Evolutionary conservation across 768 basidiomycete species (phyloP).

Genomic region (Xanthoconium stramineum): DNA sequence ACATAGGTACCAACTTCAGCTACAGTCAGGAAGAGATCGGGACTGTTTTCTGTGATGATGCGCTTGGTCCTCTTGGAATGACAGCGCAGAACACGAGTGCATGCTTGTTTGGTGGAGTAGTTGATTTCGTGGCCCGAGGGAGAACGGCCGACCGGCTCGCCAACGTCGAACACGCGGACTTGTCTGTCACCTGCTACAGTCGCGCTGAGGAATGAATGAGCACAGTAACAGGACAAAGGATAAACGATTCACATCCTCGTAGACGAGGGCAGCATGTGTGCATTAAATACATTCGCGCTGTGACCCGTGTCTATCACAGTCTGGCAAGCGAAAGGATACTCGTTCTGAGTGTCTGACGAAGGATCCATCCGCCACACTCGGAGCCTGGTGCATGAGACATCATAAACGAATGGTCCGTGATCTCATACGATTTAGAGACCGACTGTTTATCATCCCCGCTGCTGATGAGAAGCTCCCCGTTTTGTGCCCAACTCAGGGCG

Average conservation of each 20-base stretch:
- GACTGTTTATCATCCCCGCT: conserved; percentile 75
- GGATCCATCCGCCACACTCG: conserved; percentile 74
- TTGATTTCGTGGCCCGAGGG: conserved; percentile 41
- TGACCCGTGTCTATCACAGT: conserved; percentile 79
- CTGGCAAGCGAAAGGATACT: conserved; percentile 64
- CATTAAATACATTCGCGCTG: conserved; percentile 80
- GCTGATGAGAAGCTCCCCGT: conserved; percentile 62
- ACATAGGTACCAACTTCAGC: conserved; percentile 52
- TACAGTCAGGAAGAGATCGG: conserved; percentile 74
- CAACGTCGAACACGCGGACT: conserved; percentile 76
- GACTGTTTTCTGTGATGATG: conserved; percentile 75
- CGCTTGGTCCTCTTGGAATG: conserved; percentile 73
- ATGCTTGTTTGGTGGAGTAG: conserved; percentile 47
- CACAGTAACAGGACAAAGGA: conserved; percentile 6
- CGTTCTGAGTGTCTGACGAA: conserved; percentile 33
- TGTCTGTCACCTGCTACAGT: conserved; percentile 75
- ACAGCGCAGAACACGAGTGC: conserved; percentile 59
- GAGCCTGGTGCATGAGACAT: conserved; percentile 41
- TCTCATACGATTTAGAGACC: conserved; percentile 15
- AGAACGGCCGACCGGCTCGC: conserved; percentile 37
- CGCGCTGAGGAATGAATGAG: conserved; percentile 40
- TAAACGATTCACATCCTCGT: conserved; percentile 62
- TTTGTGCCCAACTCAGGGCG: conserved; percentile 68
- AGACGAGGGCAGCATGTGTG: conserved; percentile 73
- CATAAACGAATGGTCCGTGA: background rate